Percentiles rank a stretch among this genome's conserved stretches.
These are phyloP conservation scores for Tubosaeta sp. DNA, from an alignment of 768 basidiomycete species.

Conservation along the genomic window DNA sequence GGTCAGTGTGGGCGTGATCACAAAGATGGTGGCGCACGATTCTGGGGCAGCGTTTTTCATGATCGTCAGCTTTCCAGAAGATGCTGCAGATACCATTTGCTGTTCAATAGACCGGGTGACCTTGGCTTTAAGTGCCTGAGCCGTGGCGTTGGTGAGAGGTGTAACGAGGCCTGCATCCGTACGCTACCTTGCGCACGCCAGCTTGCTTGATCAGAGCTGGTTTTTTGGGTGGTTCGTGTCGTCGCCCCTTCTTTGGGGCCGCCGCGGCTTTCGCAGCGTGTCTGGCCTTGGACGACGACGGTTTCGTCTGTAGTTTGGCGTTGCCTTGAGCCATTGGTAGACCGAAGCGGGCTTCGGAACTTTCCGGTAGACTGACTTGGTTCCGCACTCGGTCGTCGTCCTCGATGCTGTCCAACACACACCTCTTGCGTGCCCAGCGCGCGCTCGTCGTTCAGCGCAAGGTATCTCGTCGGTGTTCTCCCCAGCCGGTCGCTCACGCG, in stretches of 20 bases:
- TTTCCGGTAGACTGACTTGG: conserved; percentile 17
- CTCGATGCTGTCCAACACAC: conserved; percentile 43
- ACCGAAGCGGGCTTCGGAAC: conserved; percentile 14
- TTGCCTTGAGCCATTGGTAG: conserved; percentile 71
- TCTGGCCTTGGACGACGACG: conserved; percentile 41
- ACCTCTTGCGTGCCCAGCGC: conserved; percentile 51
- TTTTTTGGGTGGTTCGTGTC: conserved; percentile 81
- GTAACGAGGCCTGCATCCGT: not conserved
- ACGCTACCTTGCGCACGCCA: conserved; percentile 66
- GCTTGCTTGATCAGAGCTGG: conserved; percentile 65
- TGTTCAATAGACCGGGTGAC: conserved; percentile 89
- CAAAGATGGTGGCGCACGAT: conserved; percentile 16
- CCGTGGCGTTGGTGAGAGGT: not conserved
- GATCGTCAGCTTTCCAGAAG: conserved; percentile 85
- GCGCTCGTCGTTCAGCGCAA: conserved; percentile 43
- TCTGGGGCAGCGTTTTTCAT: conserved; percentile 63
- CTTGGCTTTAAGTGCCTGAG: conserved; percentile 78
- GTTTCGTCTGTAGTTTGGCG: conserved; percentile 64
- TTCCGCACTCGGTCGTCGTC: conserved; percentile 8
- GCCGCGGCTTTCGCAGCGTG: conserved; percentile 65
- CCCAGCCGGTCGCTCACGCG: not conserved
- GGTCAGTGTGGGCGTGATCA: conserved; percentile 1
- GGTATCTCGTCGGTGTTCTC: conserved; percentile 26
- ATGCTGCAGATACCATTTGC: conserved; percentile 88
- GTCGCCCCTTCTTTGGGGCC: conserved; percentile 74